Evolutionary conservation across 805 yeast species (phyloP).

Genomic region (Priceomyces melissophilus): DNA sequence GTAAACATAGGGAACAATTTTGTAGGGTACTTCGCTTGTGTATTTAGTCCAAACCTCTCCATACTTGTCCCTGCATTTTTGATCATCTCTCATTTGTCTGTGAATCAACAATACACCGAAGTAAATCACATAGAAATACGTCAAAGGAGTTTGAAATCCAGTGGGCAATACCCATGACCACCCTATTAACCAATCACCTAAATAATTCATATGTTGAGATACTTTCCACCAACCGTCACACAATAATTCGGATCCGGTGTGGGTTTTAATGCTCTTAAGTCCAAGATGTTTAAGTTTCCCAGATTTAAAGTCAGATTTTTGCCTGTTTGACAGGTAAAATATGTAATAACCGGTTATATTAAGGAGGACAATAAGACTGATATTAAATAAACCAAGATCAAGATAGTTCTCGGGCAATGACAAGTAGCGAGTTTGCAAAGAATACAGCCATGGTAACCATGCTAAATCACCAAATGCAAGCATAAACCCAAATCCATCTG

Average conservation of each 20-base stretch:
- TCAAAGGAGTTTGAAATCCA: conserved; percentile 73
- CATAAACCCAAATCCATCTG: conserved; percentile 98
- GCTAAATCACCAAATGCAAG: conserved; percentile 90
- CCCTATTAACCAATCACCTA: conserved; percentile 93
- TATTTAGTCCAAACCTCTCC: conserved; percentile 85
- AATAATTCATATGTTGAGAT: conserved; percentile 90
- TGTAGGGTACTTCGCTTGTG: conserved; percentile 76
- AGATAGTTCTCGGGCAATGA: conserved; percentile 53
- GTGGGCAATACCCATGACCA: conserved; percentile 92
- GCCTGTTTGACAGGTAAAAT: conserved; percentile 79
- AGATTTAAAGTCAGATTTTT: conserved; percentile 78
- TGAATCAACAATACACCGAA: conserved; percentile 81
- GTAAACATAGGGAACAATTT: conserved; percentile 85
- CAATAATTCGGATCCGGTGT: conserved; percentile 73
- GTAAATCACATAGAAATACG: conserved; percentile 83
- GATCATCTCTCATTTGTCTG: conserved; percentile 89
- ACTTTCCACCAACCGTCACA: conserved; percentile 95
- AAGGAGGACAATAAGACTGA: conserved; percentile 41
- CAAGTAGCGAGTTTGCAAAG: conserved; percentile 80
- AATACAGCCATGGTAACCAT: conserved; percentile 88
- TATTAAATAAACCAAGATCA: conserved; percentile 44
- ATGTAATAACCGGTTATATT: conserved; percentile 70
- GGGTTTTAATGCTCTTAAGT: conserved; percentile 57
- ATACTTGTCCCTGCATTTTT: conserved; percentile 82
- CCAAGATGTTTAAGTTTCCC: conserved; percentile 70